Base-by-base conservation (phyloP, 192 early-diverging fungal species). In the Coemansia sp. region DNA sequence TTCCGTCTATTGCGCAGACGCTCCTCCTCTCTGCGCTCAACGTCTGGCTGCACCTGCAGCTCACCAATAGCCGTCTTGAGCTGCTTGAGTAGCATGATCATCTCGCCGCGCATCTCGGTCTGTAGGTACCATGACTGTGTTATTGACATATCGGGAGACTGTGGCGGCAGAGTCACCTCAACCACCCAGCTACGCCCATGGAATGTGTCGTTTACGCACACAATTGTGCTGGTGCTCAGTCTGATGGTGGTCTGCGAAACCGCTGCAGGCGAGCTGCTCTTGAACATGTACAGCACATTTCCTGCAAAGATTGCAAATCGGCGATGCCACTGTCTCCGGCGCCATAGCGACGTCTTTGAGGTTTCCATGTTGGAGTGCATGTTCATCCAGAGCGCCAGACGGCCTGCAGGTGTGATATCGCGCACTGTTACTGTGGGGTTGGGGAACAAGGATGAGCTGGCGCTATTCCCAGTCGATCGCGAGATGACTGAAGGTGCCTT, bases 141-240 rank as follows among this genome's bases (percentile, higher is more conserved):
- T 56, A 5, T n/a, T 41, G 39, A 11, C 15, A 9, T 1, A 38
- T 65, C 65, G 58, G 58, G 11, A 4, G 59, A 18, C 39, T 47
- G 47, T 43, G 38, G 52, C 3, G 72, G 58, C 58, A 75, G 72
- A 18, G 76, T 77, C 19, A 83, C 64, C 65, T 83, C 81, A 11
- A 83, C 65, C 11, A 83, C 81, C 81, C 81, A 83, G 63, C 52
- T 75, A n/a, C 76, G 81, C 13, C 67, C 70, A 9, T 67, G 63
- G 67, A 83, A 83, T 67, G 75, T 66, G 67, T 83, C 81, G 70
- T 75, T 83, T 40, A 83, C 81, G 39, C 75, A 83, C 4, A 72
- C 76, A 57, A 77, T 77, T 2, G 81, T 78, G 49, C 58, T 62
- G 2, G 76, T 16, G 26, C 19, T 63, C 50, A 83, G 72, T 44